Evolutionary conservation across 176 grass and related monocot genomes (phyloP).

Genomic region (Hordeum vulgare): MorexV3_pseudomolecules_assembly NC_058524.1:196127844-196128343

Average conservation of each 20-base stretch:
- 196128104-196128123: not conserved
- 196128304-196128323: conserved; percentile 79
- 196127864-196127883: not conserved
- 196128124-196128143: not conserved
- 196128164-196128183: conserved; percentile 10
- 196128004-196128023: not conserved
- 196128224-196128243: conserved; percentile 99
- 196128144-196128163: not conserved
- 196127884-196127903: not conserved
- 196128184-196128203: conserved; percentile 98
- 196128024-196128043: not conserved
- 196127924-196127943: not conserved
- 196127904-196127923: too few relatives aligned
- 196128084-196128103: too few relatives aligned
- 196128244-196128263: conserved; percentile 91
- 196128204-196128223: conserved; percentile 96
- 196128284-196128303: conserved; percentile 89
- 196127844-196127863: not conserved
- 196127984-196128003: not conserved
- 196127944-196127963: not conserved
- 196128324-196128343: conserved; percentile 92
- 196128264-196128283: conserved; percentile 82
- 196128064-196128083: not conserved
- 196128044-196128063: not conserved
- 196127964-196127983: not conserved